These are phyloP conservation scores for Aspergillus thermomutatus DNA, from an alignment of 2,329 filamentous ascomycete species.

Conservation along the genomic window DNA sequence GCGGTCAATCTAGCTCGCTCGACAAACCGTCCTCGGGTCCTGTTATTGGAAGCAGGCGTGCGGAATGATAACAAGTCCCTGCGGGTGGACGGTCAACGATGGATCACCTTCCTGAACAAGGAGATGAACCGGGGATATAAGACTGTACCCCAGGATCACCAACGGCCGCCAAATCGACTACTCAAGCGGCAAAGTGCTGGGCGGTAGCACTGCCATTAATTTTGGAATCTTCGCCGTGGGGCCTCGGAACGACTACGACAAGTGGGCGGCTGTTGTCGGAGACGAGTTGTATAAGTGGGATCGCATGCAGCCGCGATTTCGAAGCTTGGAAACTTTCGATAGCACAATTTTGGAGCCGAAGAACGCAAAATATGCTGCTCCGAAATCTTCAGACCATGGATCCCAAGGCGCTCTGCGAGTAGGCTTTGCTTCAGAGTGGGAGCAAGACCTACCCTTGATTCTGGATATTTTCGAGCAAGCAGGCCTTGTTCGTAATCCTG, in stretches of 20 bases:
- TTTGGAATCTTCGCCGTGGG: slow-evolving; percentile 56
- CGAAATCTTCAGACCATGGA: slow-evolving; percentile 48
- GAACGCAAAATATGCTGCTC: slow-evolving; percentile 47
- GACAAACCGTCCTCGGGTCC: slow-evolving; percentile 48
- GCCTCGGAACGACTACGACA: slow-evolving; percentile 58
- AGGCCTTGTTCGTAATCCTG: slow-evolving; percentile 50
- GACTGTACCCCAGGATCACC: slow-evolving; percentile 45
- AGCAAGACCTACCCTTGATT: slow-evolving; percentile 46
- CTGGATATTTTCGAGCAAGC: slow-evolving; percentile 49
- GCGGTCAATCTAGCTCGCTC: slow-evolving; percentile 52
- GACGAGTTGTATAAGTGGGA: slow-evolving; percentile 58
- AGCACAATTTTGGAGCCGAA: slow-evolving; percentile 34
- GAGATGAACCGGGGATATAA: slow-evolving; percentile 55
- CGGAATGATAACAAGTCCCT: slow-evolving; percentile 47
- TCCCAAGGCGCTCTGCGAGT: slow-evolving; percentile 47
- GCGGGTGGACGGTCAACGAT: slow-evolving; percentile 56
- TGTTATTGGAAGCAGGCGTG: slow-evolving; percentile 61
- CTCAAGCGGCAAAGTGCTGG: slow-evolving; percentile 50
- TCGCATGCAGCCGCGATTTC: slow-evolving; percentile 49
- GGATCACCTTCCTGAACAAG: slow-evolving; percentile 47
- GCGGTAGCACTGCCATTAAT: slow-evolving; percentile 54
- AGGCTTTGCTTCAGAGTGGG: slow-evolving; percentile 49
- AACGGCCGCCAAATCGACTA: slow-evolving; percentile 47
- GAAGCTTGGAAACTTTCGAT: slow-evolving; percentile 55
- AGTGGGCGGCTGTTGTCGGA: slow-evolving; percentile 55